phyloP scores from a whole-genome alignment of 106 monocot species.

The Allium sativum region DNA sequence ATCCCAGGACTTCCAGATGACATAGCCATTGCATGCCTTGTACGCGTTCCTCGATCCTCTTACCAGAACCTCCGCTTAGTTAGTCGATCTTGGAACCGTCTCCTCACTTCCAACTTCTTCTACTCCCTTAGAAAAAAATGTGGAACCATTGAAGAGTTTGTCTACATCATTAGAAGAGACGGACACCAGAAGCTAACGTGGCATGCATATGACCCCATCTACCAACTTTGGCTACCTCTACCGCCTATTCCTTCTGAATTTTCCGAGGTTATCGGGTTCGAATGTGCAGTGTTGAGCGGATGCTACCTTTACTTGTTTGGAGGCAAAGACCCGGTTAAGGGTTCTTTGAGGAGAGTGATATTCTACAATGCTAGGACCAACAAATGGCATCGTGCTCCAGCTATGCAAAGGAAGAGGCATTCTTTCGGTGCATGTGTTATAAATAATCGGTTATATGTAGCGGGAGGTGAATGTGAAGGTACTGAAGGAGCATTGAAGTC shows the following conservation, averaged over 20 bases:
- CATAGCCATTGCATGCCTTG: conserved; percentile 46
- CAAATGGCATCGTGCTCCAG: conserved; percentile 48
- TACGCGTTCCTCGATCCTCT: conserved; percentile 34
- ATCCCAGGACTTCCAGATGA: conserved; percentile 44
- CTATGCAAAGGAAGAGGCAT: conserved; percentile 47
- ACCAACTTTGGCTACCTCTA: conserved; percentile 41
- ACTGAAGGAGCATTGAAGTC: conserved; percentile 38
- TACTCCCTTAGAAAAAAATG: conserved; percentile 37
- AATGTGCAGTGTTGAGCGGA: conserved; percentile 40
- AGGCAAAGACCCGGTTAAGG: conserved; percentile 41
- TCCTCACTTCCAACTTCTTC: conserved; percentile 40
- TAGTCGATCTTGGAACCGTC: conserved; percentile 44
- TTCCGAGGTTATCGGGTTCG: conserved; percentile 39
- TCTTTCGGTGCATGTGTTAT: conserved; percentile 45
- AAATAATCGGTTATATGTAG: conserved; percentile 45
- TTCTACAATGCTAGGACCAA: conserved; percentile 49
- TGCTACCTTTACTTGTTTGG: conserved; percentile 49
- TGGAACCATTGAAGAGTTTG: conserved; percentile 47
- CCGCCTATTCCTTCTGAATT: conserved; percentile 41
- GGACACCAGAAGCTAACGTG: conserved; percentile 34
- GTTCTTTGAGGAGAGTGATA: conserved; percentile 40
- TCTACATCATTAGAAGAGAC: conserved; percentile 45
- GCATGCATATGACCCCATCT: conserved; percentile 44
- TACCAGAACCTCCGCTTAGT: conserved; percentile 35
- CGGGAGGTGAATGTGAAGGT: conserved; percentile 53